Percentiles rank a stretch among this genome's conserved stretches.
These are phyloP conservation scores for Pleurotus platypus DNA, from an alignment of 768 basidiomycete species.

Conservation along the genomic window DNA sequence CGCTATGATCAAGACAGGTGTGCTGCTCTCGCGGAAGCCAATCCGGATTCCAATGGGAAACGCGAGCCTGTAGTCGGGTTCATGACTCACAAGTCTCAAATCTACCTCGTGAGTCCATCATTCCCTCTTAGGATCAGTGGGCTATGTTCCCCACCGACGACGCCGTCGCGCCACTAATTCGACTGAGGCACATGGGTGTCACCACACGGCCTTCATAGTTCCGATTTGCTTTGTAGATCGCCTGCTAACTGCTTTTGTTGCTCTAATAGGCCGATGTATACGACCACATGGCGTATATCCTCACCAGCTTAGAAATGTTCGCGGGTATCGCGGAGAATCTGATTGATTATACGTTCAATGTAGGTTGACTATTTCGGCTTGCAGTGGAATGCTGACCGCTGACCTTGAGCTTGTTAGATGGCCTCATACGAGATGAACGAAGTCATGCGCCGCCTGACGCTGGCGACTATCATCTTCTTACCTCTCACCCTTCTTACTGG, in stretches of 20 bases:
- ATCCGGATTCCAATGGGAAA: conserved; percentile 18
- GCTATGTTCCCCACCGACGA: not conserved
- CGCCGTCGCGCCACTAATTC: too few species aligned
- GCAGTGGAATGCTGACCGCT: not conserved
- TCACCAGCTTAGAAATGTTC: conserved; percentile 72
- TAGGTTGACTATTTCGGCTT: conserved; percentile 24
- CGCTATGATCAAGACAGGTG: conserved; percentile 62
- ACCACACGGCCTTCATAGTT: not conserved
- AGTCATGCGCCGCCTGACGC: conserved; percentile 66
- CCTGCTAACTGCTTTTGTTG: not conserved
- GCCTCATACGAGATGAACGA: conserved; percentile 75
- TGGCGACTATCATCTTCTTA: conserved; percentile 68
- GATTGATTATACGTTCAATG: conserved; percentile 74
- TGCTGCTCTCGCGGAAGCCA: conserved; percentile 41
- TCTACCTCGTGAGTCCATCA: conserved; percentile 51
- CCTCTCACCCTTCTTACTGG: conserved; percentile 69
- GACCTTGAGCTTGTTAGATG: conserved; percentile 37
- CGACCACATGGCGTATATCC: conserved; percentile 74
- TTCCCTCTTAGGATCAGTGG: not conserved
- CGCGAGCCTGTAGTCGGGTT: conserved; percentile 34
- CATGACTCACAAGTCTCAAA: conserved; percentile 61
- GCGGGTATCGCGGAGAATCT: conserved; percentile 66
- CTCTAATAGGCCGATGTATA: conserved; percentile 58
- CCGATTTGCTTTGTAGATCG: not conserved
- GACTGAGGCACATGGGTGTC: too few species aligned